phyloP scores from a whole-genome alignment of 352 stramenopile species.

The Pythium plurisporium region DNA sequence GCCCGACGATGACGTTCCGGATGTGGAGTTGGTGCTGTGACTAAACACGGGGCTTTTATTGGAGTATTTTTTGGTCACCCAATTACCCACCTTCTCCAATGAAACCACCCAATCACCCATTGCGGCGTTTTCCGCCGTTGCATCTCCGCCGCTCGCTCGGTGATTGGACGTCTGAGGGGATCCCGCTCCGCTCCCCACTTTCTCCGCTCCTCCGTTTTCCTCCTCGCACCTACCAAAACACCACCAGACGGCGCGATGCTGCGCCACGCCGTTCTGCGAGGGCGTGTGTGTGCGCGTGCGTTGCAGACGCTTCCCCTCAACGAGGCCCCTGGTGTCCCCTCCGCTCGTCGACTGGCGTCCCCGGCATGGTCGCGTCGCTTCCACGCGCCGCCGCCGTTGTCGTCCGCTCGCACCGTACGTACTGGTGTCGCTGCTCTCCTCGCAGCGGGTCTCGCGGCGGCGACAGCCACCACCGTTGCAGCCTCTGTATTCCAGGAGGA shows the following conservation, averaged over 20 bases:
- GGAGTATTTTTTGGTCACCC: not conserved
- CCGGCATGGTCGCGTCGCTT: not conserved
- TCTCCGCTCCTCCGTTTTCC: not conserved
- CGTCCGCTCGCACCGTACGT: not conserved
- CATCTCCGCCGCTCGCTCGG: conserved; percentile 3
- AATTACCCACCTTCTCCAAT: conserved; percentile 5
- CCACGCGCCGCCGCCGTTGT: not conserved
- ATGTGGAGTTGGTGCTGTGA: not conserved
- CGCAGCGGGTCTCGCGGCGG: not conserved
- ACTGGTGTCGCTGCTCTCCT: not conserved
- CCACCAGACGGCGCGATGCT: not conserved
- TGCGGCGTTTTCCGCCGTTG: conserved; percentile 16
- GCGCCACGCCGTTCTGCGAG: conserved; percentile 1
- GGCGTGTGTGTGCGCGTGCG: not conserved
- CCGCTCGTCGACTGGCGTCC: not conserved
- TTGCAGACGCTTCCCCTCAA: conserved; percentile 7
- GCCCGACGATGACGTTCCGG: not conserved
- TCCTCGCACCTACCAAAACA: not conserved
- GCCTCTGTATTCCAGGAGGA: conserved; percentile 20
- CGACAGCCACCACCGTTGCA: not conserved
- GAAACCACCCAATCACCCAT: not conserved
- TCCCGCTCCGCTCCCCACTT: not conserved
- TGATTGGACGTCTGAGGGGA: conserved; percentile 13
- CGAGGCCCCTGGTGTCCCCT: not conserved
- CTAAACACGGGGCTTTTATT: conserved; percentile 9